phyloP scores from a whole-genome alignment of 2,329 filamentous ascomycete genomes.

The Phaeophleospora eucalypticola region DNA sequence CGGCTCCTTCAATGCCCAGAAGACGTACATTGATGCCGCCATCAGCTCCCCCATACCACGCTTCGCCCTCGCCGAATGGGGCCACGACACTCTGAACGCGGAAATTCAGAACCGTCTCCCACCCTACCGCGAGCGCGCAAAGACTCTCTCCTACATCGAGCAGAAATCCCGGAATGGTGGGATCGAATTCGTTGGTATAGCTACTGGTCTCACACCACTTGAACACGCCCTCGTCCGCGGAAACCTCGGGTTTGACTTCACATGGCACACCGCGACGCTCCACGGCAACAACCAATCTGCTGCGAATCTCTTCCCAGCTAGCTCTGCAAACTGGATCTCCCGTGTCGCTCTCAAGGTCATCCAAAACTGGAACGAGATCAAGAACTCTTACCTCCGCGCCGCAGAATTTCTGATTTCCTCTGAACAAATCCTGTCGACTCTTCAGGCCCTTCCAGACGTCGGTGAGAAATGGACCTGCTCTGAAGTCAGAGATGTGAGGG shows the following conservation, averaged over 20 bases:
- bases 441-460: conserved; percentile 30
- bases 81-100: conserved; percentile 30
- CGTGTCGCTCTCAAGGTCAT: conserved; percentile 28
- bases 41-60: conserved; percentile 15
- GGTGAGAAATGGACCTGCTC: too few species aligned
- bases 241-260: conserved; percentile 36
- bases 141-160: conserved; percentile 31
- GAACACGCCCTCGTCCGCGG: conserved; percentile 33
- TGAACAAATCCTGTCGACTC: conserved; percentile 30
- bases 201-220: conserved; percentile 30
- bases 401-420: conserved; percentile 32
- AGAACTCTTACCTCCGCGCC: conserved; percentile 36
- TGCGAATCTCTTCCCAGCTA: conserved; percentile 34
- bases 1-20: conserved; percentile 27
- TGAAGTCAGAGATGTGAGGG: conserved; percentile 28
- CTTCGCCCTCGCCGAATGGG: conserved; percentile 27
- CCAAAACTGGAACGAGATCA: conserved; percentile 32
- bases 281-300: conserved; percentile 33
- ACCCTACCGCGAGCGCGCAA: conserved; percentile 28
- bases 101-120: conserved; percentile 30
- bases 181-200: conserved; percentile 35
- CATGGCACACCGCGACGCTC: conserved; percentile 39
- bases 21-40: conserved; percentile 22
- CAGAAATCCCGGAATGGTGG: background rate
- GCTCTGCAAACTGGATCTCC: conserved; percentile 33